Base-by-base conservation (phyloP, 495 filamentous ascomycete species). In the Ascodesmis nigricans region DNA sequence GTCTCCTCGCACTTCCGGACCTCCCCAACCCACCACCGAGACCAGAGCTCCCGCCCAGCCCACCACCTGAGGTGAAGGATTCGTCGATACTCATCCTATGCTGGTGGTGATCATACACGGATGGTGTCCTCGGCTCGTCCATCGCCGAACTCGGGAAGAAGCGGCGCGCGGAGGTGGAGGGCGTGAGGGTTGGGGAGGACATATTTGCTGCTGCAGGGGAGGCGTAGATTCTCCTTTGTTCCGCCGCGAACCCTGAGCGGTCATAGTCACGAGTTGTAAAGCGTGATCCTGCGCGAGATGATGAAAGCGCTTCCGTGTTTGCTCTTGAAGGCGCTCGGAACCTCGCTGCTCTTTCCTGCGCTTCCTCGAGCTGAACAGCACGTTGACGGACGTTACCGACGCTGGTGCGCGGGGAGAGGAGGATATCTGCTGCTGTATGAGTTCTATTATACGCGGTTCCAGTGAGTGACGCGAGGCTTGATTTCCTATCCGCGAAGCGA, bases 271-370 rank as follows among this genome's bases (percentile, higher is more conserved):
- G n/a, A 26, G 33, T 25, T 23, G 27, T 25, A 20, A n/a, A n/a
- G n/a, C n/a, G 20, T 25, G 10, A 35, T 25, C 21, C 27, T 23
- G 8, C 21, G 30, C 6, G 30, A 15, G 5, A 14, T 30, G 15
- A 14, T 15, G 15, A 13, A 20, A 19, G 8, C 10, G 30, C 5
- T 33, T 71, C 68, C 7, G 68, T 71, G n/a, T 54, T 49, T 0
- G 68, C 68, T 8, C 69, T 49, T 2, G 65, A 69, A 0, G 65
- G 65, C 8, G 60, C 57, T 3, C 67, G 60, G 47, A 62, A 64
- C 24, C 61, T 52, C 3, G 46, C 41, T 10, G 46, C 41, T 10
- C 62, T 55, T 8, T 59, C 62, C 14, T 65, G 60, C 4, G 61
- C 53, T 7, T 61, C 56, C 4, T 59, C 58, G 17, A 61, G 43